These are phyloP conservation scores for Phalaenopsis equestris DNA, from an alignment of 106 monocot genomes.

Conservation along the genomic window DNA sequence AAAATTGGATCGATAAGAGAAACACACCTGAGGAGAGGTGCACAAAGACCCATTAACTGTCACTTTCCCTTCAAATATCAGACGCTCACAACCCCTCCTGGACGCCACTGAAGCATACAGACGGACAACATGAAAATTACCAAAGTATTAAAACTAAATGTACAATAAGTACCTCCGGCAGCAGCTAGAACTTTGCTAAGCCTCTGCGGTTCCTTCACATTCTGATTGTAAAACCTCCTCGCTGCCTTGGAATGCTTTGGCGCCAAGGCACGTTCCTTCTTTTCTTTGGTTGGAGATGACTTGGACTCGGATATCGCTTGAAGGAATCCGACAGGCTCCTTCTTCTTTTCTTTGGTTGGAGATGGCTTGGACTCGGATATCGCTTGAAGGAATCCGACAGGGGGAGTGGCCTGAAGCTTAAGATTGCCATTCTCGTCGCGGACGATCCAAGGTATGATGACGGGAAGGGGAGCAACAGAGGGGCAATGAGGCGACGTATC, in stretches of 20 bases:
- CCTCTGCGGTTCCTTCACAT: conserved; percentile 68
- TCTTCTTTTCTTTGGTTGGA: conserved; percentile 20
- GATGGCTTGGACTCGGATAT: conserved; percentile 33
- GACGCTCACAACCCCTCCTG: conserved; percentile 71
- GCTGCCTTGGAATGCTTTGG: conserved; percentile 93
- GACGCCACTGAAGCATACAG: conserved; percentile 61
- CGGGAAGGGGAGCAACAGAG: conserved; percentile 21
- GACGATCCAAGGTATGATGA: conserved; percentile 70
- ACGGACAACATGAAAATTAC: not conserved
- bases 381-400: conserved; percentile 60
- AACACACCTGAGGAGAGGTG: conserved; percentile 76
- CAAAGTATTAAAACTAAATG: not conserved
- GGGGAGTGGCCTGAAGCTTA: conserved; percentile 46
- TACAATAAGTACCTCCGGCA: conserved; percentile 59
- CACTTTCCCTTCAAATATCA: conserved; percentile 89
- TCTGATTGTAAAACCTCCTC: conserved; percentile 87
- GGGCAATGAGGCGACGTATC: conserved; percentile 8
- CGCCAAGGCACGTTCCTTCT: conserved; percentile 13
- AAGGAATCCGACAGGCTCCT: conserved; percentile 47
- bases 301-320: conserved; percentile 51
- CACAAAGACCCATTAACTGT: conserved; percentile 88
- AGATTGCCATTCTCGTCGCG: conserved; percentile 51
- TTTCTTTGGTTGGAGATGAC: conserved; percentile 17
- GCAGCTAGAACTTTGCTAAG: conserved; percentile 79
- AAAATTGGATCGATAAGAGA: not conserved